These are phyloP conservation scores for sorghum (Sorghum bicolor) DNA, from an alignment of 176 grass and related monocot genomes.

Conservation along the genomic window DNA sequence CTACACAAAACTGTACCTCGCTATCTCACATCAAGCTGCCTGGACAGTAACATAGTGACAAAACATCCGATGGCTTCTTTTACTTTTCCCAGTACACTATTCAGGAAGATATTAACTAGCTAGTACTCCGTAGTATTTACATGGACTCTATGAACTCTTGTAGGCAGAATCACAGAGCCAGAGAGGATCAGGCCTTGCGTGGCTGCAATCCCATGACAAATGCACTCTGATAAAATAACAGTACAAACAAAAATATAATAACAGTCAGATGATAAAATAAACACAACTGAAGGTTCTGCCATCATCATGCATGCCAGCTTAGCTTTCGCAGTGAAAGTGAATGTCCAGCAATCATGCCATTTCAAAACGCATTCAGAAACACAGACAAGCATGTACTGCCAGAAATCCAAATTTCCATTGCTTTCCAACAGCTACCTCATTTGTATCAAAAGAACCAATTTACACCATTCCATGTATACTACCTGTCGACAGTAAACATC, in stretches of 20 bases:
- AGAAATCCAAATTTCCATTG: neutral
- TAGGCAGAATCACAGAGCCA: neutral
- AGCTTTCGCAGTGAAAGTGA: neutral
- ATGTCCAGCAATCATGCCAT: neutral
- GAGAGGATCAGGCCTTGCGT: neutral
- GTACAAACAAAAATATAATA: neutral
- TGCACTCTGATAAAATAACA: neutral
- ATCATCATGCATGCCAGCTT: neutral
- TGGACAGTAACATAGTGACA: too few species aligned
- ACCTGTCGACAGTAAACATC: neutral
- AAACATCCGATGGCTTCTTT: too few species aligned
- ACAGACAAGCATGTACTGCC: neutral
- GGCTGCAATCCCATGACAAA: neutral
- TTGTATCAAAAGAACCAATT: neutral
- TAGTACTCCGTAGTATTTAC: too few species aligned
- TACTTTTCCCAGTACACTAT: too few species aligned
- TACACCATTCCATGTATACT: slow-evolving; percentile 21
- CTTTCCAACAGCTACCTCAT: neutral
- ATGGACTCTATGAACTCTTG: too few species aligned
- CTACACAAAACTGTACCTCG: too few species aligned
- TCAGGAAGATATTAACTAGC: too few species aligned
- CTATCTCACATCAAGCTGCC: too few species aligned
- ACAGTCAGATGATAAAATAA: neutral
- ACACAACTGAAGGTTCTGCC: neutral
- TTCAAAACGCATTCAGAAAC: neutral